These are phyloP conservation scores for Pseudogymnoascus sp. DNA, from an alignment of 2,329 filamentous ascomycete species.

Conservation along the genomic window DNA sequence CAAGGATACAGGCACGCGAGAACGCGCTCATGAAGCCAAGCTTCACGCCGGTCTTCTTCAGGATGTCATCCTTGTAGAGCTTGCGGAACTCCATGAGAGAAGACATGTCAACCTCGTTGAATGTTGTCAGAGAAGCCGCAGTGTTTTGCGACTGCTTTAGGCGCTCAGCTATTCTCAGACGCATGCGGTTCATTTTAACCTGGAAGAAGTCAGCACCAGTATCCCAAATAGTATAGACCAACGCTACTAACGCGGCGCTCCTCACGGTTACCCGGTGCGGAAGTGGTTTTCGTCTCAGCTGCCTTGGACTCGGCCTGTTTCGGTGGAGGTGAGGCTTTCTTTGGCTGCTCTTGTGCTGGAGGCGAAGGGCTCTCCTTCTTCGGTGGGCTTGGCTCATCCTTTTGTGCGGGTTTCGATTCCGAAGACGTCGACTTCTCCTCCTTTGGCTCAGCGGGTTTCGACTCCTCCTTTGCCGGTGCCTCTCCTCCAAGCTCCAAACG, in stretches of 20 bases:
- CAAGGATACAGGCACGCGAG: slow-evolving; percentile 77
- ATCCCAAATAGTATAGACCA: background rate
- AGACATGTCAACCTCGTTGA: slow-evolving; percentile 99
- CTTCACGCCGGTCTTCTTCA: slow-evolving; percentile 95
- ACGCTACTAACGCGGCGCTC: slow-evolving; percentile 69
- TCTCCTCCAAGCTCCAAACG: slow-evolving; percentile 73
- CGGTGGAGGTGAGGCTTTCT: slow-evolving; percentile 31
- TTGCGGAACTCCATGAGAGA: slow-evolving; percentile 95
- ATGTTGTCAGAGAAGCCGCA: slow-evolving; percentile 90
- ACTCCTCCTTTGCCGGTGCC: slow-evolving; percentile 43
- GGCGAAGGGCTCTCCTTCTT: slow-evolving; percentile 32
- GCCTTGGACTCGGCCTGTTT: slow-evolving; percentile 30
- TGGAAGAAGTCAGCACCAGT: slow-evolving; percentile 30
- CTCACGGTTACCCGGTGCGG: slow-evolving; percentile 62
- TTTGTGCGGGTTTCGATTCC: slow-evolving; percentile 26
- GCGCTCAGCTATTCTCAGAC: slow-evolving; percentile 90
- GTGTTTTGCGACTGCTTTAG: slow-evolving; percentile 99
- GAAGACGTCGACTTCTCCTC: slow-evolving; percentile 49
- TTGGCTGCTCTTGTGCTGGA: slow-evolving; percentile 30
- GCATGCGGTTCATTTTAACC: slow-evolving; percentile 99
- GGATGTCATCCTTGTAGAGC: slow-evolving; percentile 89
- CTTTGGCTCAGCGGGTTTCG: slow-evolving; percentile 50
- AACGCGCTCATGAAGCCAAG: slow-evolving; percentile 99
- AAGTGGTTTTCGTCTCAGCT: slow-evolving; percentile 25
- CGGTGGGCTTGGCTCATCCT: slow-evolving; percentile 28